Percentiles rank a stretch among this genome's conserved stretches.
These are phyloP conservation scores for Allantophomopsis lycopodina DNA, from an alignment of 2,329 filamentous ascomycete genomes.

Conservation along the genomic window DNA sequence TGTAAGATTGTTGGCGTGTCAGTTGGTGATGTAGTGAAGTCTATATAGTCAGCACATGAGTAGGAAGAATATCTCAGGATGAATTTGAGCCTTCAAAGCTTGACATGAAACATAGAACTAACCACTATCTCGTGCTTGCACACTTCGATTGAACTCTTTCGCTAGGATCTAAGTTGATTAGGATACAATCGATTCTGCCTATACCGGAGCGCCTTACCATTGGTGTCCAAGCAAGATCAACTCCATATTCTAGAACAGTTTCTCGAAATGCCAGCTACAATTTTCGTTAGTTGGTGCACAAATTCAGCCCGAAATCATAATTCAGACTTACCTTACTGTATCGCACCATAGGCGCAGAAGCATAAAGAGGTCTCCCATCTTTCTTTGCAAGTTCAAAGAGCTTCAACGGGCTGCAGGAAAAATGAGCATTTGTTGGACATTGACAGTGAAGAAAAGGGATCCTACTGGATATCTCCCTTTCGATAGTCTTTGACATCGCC, in stretches of 20 bases:
- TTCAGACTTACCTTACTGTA: conserved; percentile 34
- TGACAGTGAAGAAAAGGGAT: too few relatives aligned
- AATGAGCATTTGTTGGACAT: too few relatives aligned
- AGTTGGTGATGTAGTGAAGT: conserved; percentile 45
- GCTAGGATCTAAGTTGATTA: conserved; percentile 32
- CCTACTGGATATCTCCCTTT: too few relatives aligned
- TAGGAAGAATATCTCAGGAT: background rate
- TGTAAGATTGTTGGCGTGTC: conserved; percentile 49
- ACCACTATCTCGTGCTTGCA: conserved; percentile 46
- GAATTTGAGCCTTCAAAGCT: background rate
- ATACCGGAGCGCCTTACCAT: conserved; percentile 32
- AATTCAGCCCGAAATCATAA: background rate
- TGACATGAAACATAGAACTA: conserved; percentile 1
- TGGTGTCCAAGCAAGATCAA: conserved; percentile 57
- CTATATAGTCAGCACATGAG: conserved; percentile 16
- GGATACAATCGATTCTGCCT: background rate
- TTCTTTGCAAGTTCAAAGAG: conserved; percentile 40
- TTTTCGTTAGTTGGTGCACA: background rate
- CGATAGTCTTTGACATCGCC: too few relatives aligned
- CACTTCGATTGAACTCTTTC: conserved; percentile 53
- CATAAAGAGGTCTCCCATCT: conserved; percentile 38
- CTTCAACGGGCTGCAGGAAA: conserved; percentile 33
- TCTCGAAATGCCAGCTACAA: conserved; percentile 52
- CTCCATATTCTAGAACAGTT: conserved; percentile 48
- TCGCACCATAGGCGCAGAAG: conserved; percentile 55